Conservation (phyloP, 1,284 basidiomycete genomes). For the Microbotryum silenes-acaulis region DNA sequence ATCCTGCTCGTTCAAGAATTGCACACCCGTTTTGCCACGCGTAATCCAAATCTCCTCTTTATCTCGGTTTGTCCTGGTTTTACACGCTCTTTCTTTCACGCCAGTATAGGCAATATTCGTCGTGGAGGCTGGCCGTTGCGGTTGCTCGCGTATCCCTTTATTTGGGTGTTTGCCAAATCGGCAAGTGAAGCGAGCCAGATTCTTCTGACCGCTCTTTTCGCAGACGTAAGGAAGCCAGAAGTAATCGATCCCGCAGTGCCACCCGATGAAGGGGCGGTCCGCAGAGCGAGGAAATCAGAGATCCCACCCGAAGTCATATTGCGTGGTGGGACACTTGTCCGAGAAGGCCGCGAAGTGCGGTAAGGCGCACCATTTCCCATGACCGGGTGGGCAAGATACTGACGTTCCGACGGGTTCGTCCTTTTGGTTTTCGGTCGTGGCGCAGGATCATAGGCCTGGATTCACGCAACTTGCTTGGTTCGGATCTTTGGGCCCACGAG, state of each 20-base stretch:
- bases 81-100: constrained; percentile 11
- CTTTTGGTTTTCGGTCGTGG: background rate
- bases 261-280: too few relatives aligned
- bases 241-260: background rate
- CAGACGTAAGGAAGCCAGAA: background rate
- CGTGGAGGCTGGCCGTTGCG: too few relatives aligned
- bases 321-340: constrained; percentile 16
- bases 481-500: background rate
- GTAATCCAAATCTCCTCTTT: constrained; percentile 7
- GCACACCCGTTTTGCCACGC: constrained; percentile 9
- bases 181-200: constrained; percentile 17
- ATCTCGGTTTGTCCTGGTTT: constrained; percentile 23
- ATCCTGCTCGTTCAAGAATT: constrained; percentile 21
- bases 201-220: constrained; percentile 15
- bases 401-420: background rate
- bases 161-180: constrained; percentile 24
- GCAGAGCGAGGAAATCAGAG: too few relatives aligned
- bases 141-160: constrained; percentile 7
- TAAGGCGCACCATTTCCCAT: background rate
- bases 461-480: background rate
- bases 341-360: constrained; percentile 25
- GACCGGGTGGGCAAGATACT: background rate
- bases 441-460: background rate
- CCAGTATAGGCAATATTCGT: background rate
- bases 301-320: too few relatives aligned